Evolutionary conservation across 306 rosid species (phyloP).

Genomic region (Gillenia trifoliata): DNA sequence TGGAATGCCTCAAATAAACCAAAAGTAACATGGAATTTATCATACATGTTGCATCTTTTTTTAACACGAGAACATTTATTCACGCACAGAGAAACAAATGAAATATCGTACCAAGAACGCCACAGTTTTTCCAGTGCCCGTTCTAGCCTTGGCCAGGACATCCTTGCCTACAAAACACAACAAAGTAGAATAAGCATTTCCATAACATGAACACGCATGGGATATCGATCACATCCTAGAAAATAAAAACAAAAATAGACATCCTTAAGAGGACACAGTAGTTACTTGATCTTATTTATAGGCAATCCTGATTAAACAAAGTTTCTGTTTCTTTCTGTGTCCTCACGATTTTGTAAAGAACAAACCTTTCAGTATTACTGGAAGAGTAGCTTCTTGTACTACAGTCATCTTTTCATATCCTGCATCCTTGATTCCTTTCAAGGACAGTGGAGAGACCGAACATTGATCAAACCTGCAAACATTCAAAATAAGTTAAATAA

Average conservation of each 20-base stretch:
- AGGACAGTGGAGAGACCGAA: constrained; percentile 63
- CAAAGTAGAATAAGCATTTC: constrained; percentile 13
- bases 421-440: constrained; percentile 85
- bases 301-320: neutral
- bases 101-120: constrained; percentile 80
- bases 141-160: constrained; percentile 93
- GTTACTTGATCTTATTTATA: neutral
- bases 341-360: neutral
- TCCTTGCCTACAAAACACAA: constrained; percentile 71
- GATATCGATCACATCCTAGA: neutral
- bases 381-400: constrained; percentile 97
- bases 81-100: neutral
- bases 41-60: neutral
- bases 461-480: constrained; percentile 73
- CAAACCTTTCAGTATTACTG: constrained; percentile 76
- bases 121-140: constrained; percentile 97
- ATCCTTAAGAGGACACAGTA: neutral
- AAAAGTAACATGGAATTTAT: neutral
- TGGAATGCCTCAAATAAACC: neutral
- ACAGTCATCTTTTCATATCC: constrained; percentile 95
- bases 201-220: constrained; percentile 12
- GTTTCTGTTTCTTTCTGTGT: neutral
- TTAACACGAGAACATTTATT: neutral
- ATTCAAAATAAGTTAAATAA: constrained; percentile 23
- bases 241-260: neutral